Conservation (phyloP, 2,329 filamentous ascomycete species). For the Aplosporella prunicola region DNA sequence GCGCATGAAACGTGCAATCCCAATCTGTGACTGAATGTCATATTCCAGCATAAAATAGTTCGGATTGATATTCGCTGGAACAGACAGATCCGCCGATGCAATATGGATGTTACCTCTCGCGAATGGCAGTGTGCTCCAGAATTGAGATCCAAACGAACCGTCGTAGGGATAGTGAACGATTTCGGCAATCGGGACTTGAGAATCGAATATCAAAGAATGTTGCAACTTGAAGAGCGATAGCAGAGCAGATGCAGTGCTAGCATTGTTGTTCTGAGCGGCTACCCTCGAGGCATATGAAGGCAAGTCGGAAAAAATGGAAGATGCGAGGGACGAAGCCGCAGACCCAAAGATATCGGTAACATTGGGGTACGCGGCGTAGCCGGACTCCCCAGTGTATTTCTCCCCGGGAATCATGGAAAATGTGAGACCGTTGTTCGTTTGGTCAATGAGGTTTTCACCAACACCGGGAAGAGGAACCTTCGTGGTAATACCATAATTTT, state of each 20-base stretch:
- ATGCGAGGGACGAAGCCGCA: conserved; percentile 14
- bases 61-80: conserved; percentile 33
- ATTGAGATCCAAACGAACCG: background rate
- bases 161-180: conserved; percentile 1
- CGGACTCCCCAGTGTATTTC: conserved; percentile 17
- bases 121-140: conserved; percentile 4
- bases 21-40: conserved; percentile 30
- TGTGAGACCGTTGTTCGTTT: conserved; percentile 12
- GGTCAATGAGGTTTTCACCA: conserved; percentile 19
- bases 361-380: conserved; percentile 18
- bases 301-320: conserved; percentile 13
- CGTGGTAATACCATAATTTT: conserved; percentile 10
- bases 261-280: conserved; percentile 7
- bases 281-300: conserved; percentile 14
- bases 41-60: conserved; percentile 36
- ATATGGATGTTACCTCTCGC: conserved; percentile 33
- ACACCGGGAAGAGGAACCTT: conserved; percentile 13
- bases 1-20: conserved; percentile 24
- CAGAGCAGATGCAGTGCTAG: background rate
- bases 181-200: conserved; percentile 27
- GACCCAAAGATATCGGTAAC: conserved; percentile 18
- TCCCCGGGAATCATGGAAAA: conserved; percentile 11
- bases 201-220: conserved; percentile 30
- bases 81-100: conserved; percentile 24
- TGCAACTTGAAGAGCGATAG: conserved; percentile 20